Conservation (phyloP, 2,329 filamentous ascomycete species). For the Ophiocordyceps camponoti-leonardi region DNA sequence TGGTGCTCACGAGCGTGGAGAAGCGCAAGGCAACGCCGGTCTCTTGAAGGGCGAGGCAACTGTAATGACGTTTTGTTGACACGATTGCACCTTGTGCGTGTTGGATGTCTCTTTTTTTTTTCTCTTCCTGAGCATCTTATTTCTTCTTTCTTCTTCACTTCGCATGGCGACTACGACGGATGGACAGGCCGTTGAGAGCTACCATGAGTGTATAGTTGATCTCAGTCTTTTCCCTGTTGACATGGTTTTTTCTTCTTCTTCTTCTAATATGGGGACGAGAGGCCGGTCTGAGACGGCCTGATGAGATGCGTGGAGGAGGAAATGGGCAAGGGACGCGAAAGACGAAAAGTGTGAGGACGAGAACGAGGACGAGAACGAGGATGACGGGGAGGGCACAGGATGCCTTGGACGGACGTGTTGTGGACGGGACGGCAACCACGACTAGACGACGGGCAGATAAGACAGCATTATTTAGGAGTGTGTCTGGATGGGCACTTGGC, state of each 20-base stretch:
- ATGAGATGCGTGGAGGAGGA: no score
- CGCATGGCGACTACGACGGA: slow-evolving; percentile 1
- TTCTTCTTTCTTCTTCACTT: no score
- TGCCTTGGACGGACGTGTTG: not conserved
- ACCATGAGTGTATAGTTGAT: slow-evolving; percentile 19
- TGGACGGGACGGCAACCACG: no score
- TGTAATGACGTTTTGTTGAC: slow-evolving; percentile 16
- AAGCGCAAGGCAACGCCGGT: slow-evolving; percentile 50
- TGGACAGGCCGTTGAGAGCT: slow-evolving; percentile 5
- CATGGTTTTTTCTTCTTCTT: no score
- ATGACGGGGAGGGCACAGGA: not conserved
- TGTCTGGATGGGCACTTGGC: no score
- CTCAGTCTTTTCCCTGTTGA: slow-evolving; percentile 20
- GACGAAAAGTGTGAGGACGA: not conserved
- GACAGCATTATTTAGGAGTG: no score
- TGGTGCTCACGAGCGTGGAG: slow-evolving; percentile 76
- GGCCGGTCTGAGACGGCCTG: no score
- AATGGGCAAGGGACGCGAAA: not conserved
- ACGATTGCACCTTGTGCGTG: slow-evolving; percentile 14
- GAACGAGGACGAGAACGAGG: no score
- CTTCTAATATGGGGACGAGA: slow-evolving; percentile 4
- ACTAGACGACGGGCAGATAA: not conserved
- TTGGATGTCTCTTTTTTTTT: slow-evolving; percentile 1
- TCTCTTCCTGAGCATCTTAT: not conserved
- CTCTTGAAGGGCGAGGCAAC: slow-evolving; percentile 10